Percentiles rank a stretch among this genome's conserved stretches.
phyloP scores from a whole-genome alignment of 2,329 filamentous ascomycete genomes.

The Biscogniauxia sp. region DNA sequence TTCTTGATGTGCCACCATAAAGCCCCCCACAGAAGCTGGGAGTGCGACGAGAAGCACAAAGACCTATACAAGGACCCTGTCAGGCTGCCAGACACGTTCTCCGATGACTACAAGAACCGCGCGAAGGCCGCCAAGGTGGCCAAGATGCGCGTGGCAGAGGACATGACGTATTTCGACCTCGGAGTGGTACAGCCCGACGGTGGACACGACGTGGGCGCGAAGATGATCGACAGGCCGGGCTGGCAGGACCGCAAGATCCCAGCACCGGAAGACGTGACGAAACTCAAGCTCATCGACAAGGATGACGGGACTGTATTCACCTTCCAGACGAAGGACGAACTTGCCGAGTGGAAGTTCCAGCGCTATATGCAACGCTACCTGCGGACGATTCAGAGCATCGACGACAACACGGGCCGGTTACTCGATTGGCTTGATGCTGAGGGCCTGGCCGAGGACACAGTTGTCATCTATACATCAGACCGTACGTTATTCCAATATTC shows the following conservation, averaged over 20 bases:
- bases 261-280: constrained; percentile 34
- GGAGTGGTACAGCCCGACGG: constrained; percentile 6
- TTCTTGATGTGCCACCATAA: constrained; percentile 59
- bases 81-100: constrained; percentile 49
- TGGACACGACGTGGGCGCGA: constrained; percentile 1
- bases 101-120: constrained; percentile 53
- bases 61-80: constrained; percentile 46
- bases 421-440: constrained; percentile 45
- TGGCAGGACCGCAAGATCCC: constrained; percentile 1
- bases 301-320: constrained; percentile 39
- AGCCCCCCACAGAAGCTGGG: constrained; percentile 52
- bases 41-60: constrained; percentile 48
- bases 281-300: constrained; percentile 6
- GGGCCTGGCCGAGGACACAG: constrained; percentile 42
- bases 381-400: constrained; percentile 49
- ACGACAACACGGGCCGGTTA: constrained; percentile 50
- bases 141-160: constrained; percentile 23
- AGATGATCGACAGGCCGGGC: not conserved
- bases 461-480: constrained; percentile 54
- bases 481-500: constrained; percentile 17
- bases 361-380: constrained; percentile 56
- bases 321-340: constrained; percentile 40
- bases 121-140: constrained; percentile 47
- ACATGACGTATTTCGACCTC: constrained; percentile 5
- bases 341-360: constrained; percentile 54